Evolutionary conservation across 1,284 basidiomycete species (phyloP).

Genomic region (Athelia sp.): DNA sequence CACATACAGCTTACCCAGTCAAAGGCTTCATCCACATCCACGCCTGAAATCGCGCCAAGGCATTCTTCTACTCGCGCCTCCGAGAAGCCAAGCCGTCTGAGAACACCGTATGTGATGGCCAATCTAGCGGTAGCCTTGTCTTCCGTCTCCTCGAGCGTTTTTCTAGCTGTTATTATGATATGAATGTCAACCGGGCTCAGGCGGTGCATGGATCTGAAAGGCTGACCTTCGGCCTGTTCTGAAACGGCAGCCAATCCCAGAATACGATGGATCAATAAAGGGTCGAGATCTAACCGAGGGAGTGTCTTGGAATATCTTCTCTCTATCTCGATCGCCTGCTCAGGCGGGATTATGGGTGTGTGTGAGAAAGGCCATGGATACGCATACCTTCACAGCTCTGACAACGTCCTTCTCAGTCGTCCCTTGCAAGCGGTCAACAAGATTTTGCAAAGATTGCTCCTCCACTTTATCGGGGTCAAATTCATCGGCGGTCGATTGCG

Average conservation of each 20-base stretch:
- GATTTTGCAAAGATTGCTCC: slow-evolving; percentile 51
- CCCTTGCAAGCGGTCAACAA: slow-evolving; percentile 84
- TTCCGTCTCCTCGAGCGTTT: slow-evolving; percentile 44
- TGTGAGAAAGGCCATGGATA: neutral
- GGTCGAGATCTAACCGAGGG: slow-evolving; percentile 62
- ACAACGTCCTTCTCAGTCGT: slow-evolving; percentile 86
- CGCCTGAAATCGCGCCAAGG: slow-evolving; percentile 52
- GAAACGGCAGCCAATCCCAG: slow-evolving; percentile 44
- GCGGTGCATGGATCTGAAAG: neutral
- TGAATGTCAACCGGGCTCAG: slow-evolving; percentile 6
- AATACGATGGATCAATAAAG: slow-evolving; percentile 53
- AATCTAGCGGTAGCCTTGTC: slow-evolving; percentile 75
- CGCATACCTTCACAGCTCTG: slow-evolving; percentile 46
- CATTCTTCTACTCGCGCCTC: slow-evolving; percentile 70
- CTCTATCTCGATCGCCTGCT: slow-evolving; percentile 80
- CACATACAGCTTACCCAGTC: slow-evolving; percentile 68
- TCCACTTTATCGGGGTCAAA: slow-evolving; percentile 39
- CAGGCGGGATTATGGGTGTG: neutral
- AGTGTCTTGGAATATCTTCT: slow-evolving; percentile 70
- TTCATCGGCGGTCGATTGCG: slow-evolving; percentile 16
- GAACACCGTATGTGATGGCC: slow-evolving; percentile 76
- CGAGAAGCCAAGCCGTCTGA: slow-evolving; percentile 82
- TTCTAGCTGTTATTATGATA: slow-evolving; percentile 24
- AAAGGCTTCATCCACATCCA: slow-evolving; percentile 87
- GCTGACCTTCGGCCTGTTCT: slow-evolving; percentile 30